Conservation (phyloP, 495 filamentous ascomycete species). For the Xylaria cubensis region DNA sequence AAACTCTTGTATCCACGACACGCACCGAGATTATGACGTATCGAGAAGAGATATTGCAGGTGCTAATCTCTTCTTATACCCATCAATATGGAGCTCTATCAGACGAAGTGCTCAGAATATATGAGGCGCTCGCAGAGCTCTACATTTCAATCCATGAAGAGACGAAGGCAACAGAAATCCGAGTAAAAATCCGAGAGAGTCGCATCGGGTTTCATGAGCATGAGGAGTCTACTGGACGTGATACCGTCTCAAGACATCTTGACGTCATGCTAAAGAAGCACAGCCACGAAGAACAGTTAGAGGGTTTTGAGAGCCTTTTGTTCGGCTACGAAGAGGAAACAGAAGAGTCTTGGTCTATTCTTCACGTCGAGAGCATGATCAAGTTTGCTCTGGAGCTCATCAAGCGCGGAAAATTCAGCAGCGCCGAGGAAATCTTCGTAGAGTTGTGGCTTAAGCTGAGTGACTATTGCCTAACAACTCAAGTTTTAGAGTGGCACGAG, state of each 20-base stretch:
- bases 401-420: constrained; percentile 16
- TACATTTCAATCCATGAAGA: constrained; percentile 18
- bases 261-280: constrained; percentile 24
- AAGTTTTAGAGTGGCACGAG: constrained; percentile 10
- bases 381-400: constrained; percentile 13
- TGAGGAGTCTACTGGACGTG: not conserved
- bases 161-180: constrained; percentile 20
- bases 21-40: constrained; percentile 20
- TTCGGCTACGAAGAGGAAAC: constrained; percentile 17
- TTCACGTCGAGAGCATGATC: constrained; percentile 25
- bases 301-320: constrained; percentile 14
- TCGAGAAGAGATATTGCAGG: constrained; percentile 14
- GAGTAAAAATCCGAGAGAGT: constrained; percentile 7
- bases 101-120: constrained; percentile 6
- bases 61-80: constrained; percentile 15
- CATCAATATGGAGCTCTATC: constrained; percentile 13
- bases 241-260: not conserved
- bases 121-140: constrained; percentile 8
- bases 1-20: constrained; percentile 11
- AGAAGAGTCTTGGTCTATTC: constrained; percentile 17
- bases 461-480: constrained; percentile 18
- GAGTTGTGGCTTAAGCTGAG: constrained; percentile 23
- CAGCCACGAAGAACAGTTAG: constrained; percentile 13
- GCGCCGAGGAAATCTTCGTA: constrained; percentile 22
- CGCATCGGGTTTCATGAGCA: not conserved